Evolutionary conservation across 179 eudicot species (phyloP).

Genomic region (Corrigiola litoralis): DNA sequence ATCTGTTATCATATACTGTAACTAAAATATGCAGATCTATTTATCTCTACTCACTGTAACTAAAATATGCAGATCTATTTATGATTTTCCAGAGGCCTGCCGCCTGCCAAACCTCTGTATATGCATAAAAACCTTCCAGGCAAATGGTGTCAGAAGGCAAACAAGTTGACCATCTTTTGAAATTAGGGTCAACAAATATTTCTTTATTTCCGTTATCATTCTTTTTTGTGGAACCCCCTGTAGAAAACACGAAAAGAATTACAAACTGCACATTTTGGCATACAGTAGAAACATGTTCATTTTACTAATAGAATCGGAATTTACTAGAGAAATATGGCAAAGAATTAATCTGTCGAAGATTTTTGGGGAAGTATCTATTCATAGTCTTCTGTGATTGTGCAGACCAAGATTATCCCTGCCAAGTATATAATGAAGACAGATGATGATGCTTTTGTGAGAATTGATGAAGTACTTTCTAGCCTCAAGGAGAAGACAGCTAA

Average conservation of each 20-base stretch:
- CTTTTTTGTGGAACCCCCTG: too few relatives aligned
- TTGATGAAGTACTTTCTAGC: constrained; percentile 77
- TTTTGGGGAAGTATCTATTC: not conserved
- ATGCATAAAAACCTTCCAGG: not conserved
- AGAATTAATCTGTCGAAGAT: not conserved
- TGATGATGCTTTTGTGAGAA: constrained; percentile 90
- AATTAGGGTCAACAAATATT: not conserved
- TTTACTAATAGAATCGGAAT: not conserved
- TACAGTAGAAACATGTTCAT: too few relatives aligned
- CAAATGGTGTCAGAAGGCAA: not conserved
- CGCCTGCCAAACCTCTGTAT: not conserved
- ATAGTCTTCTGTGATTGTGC: constrained; percentile 24
- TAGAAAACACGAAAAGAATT: too few relatives aligned
- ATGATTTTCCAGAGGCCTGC: too few relatives aligned
- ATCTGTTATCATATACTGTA: too few relatives aligned
- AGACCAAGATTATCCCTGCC: constrained; percentile 79
- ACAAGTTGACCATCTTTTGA: not conserved
- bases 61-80: too few relatives aligned
- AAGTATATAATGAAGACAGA: constrained; percentile 89
- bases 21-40: too few relatives aligned
- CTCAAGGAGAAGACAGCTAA: constrained; percentile 52
- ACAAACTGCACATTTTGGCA: too few relatives aligned
- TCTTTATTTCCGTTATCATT: too few relatives aligned
- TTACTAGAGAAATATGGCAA: not conserved
- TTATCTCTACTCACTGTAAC: too few relatives aligned